Evolutionary conservation across 1,284 basidiomycete genomes (phyloP).

Genomic region (Apiotrichum gracile): DNA sequence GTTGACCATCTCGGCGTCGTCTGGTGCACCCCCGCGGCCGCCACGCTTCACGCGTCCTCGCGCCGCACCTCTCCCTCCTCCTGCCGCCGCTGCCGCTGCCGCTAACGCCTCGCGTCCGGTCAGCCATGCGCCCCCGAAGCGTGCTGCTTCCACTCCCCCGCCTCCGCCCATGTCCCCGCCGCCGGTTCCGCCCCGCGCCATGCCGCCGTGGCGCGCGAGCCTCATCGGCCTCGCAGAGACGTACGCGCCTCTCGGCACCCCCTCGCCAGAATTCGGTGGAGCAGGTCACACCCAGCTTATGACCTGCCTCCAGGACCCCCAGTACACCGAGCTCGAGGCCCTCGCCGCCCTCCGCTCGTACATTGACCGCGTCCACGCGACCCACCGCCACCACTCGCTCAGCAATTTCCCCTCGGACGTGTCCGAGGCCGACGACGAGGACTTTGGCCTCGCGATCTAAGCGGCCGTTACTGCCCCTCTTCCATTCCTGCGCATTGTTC

Average conservation of each 20-base stretch:
- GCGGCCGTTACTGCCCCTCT: too few relatives aligned
- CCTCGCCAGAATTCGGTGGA: background rate
- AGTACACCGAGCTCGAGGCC: constrained; percentile 6
- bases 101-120: background rate
- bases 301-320: constrained; percentile 6
- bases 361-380: constrained; percentile 7
- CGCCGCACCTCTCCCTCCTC: background rate
- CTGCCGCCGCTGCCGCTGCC: background rate
- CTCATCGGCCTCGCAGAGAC: constrained; percentile 4
- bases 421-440: background rate
- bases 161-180: too few relatives aligned
- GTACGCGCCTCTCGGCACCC: background rate
- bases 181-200: background rate
- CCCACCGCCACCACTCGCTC: background rate
- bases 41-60: background rate
- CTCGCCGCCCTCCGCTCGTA: constrained; percentile 9
- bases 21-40: background rate
- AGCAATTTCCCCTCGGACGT: background rate
- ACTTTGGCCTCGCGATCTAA: too few relatives aligned
- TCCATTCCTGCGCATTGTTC: too few relatives aligned
- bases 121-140: background rate
- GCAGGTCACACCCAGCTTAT: background rate
- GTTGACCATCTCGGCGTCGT: too few relatives aligned
- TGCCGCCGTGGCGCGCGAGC: constrained; percentile 4
- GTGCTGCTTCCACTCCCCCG: background rate